Evolutionary conservation across 2,329 filamentous ascomycete species (phyloP), one percentile per base, ranked within the genome.

Genomic region (Penicillium paneum): DNA sequence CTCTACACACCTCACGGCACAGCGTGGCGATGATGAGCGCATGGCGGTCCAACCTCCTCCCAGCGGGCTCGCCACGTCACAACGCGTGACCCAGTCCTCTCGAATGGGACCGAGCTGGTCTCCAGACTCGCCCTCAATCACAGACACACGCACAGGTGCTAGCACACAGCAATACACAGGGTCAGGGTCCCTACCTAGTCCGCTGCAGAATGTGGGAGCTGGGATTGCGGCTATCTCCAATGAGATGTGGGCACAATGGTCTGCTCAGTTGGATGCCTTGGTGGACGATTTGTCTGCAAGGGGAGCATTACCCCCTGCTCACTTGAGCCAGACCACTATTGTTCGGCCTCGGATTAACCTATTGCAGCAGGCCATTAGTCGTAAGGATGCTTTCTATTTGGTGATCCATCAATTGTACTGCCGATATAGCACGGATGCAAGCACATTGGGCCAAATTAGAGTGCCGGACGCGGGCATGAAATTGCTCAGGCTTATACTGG

Each of bases 341-440:
- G 12, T 15, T 21, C 74, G 24, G 10, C 64, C 67, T 15, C 78
- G 87, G 29, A 74, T 84, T 32, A 59, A 67, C n/a, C 75, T 88
- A 8, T 72, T 91, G 12, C 64, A 60, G 26, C 74, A 82, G 24
- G 87, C 88, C 1, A 87, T 84, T 59, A 40, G 58, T 1, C 62
- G 67, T 0, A 69, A 78, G 5, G 89, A 92, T 67, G 58, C 75
- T 43, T 83, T 88, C 64, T 91, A 87, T 65, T 62, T 91, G 46
- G 76, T 80, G 6, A 67, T 89, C 12, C 87, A 89, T 65, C 86
- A 89, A 64, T 55, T 87, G 2, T 86, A 83, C 67, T 88, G 85
- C 64, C 64, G 81, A 19, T 83, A 81, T 79, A 79, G 78, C 3
- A 53, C 72, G 3, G 67, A 58, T 34, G 21, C 34, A 17, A 17